Base-by-base conservation (phyloP, 2,329 filamentous ascomycete genomes). In the Tolypocladium cylindrosporum region DNA sequence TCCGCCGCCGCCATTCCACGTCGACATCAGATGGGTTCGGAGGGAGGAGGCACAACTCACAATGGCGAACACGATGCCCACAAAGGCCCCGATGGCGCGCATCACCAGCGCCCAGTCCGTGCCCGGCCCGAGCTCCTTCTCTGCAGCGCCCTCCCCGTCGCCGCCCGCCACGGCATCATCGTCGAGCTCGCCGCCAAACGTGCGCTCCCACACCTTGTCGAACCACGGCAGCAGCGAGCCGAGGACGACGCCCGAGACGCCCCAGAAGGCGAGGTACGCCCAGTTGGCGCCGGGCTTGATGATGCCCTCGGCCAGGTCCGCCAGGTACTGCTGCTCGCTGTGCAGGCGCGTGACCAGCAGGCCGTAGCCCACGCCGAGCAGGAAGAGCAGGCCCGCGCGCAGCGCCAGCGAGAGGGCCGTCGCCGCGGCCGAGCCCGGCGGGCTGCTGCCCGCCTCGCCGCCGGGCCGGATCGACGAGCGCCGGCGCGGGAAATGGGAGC, bases 171-270 rank as follows among this genome's bases (percentile, higher is more conserved):
- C 31, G 34, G 67, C 69, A 16, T 66, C 67, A 14, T 71, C 68
- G 36, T 68, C 67, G 8, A 67, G 67, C 14, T 70, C 70, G 48
- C 69, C 66, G 10, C 76, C 75, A 62, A 79, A 74, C 9, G 75
- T 71, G 50, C 79, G 76, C 60, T 87, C 84, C 84, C 89, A 94
- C 11, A 91, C 71, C 13, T 81, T 76, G 70, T 99, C 94, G 24
- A 96, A 82, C 82, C 87, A 93, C 1, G 94, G 94, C 58, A 97
- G 74, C 55, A 95, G 72, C 58, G 85, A 87, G 7, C 94, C 94
- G 31, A 97, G 74, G 0, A 82, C 78, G 5, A 96, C 84, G 19
- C 91, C 92, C 0, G 87, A 86, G 11, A 87, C 65, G 1, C 91
- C 94, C 93, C 94, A 99, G 61, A 89, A 87, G 0, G 79, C 74